A percentile compares a stretch with the other conserved stretches of the same genome.
Evolutionary conservation across 108 stramenopile species (phyloP).

Genomic region (Conticribra guillardii): DNA sequence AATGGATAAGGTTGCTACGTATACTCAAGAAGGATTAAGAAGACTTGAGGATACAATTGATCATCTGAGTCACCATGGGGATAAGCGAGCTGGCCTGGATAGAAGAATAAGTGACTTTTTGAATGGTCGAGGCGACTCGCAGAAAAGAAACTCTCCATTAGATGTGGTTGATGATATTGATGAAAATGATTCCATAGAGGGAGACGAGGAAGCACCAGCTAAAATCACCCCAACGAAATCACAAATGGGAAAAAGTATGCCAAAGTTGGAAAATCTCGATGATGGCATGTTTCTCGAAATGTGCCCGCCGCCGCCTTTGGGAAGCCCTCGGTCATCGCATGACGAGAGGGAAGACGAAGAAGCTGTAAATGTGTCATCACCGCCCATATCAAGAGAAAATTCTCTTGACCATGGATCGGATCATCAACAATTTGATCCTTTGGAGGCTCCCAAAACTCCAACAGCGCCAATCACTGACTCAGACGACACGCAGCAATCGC

Average conservation of each 20-base stretch:
- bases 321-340: conserved; percentile 21
- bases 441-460: conserved; percentile 21
- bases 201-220: conserved; percentile 35
- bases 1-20: conserved; percentile 69
- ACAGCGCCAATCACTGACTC: neutral
- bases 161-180: neutral
- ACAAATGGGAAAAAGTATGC: neutral
- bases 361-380: neutral
- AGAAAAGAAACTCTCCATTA: conserved; percentile 18
- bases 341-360: conserved; percentile 1
- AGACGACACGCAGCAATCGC: conserved; percentile 25
- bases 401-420: neutral
- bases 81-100: conserved; percentile 27
- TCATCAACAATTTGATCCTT: neutral
- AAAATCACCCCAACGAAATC: neutral
- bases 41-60: conserved; percentile 61
- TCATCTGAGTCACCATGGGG: conserved; percentile 41
- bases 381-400: neutral
- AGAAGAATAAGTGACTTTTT: conserved; percentile 40
- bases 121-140: conserved; percentile 9
- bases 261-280: conserved; percentile 7
- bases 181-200: neutral
- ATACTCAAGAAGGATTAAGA: conserved; percentile 53
- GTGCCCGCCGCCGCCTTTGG: conserved; percentile 32
- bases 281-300: conserved; percentile 16